Base-by-base conservation (phyloP, 2,329 filamentous ascomycete species). In the Claviceps sp. region DNA sequence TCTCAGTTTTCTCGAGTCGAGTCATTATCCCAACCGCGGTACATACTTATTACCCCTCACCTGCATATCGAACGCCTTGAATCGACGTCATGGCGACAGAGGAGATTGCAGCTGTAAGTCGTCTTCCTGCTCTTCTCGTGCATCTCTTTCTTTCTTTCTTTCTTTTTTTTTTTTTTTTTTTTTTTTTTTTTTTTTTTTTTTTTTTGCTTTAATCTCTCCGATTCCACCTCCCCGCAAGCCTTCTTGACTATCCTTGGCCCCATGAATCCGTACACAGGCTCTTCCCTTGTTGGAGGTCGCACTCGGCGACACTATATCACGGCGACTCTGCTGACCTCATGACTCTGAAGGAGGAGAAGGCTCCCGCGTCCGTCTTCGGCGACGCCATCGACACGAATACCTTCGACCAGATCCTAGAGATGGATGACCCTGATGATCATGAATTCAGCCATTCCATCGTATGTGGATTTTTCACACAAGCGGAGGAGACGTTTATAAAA, bases 371-470 rank as follows among this genome's bases (percentile, higher is more conserved):
- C 42, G 26, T 42, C 54, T 79, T 88, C 58, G 82, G 80, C 54
- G 86, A 93, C 58, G 76, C 77, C 64, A 83, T 98, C 68, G 91
- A 97, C 67, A 71, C 75, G 55, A 66, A 69, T 51, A 95, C 89
- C 52, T 98, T 98, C 62, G 82, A 84, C 61, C 93, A 97, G 74
- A 97, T 98, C 66, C 80, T 97, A 56, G 93, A 97, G 69, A 96
- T 98, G 91, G 93, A 98, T 67, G 93, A 97, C 57, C 86, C 87
- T 57, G 80, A 83, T 11, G 86, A 91, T 57, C 78, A 83, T 60
- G 88, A 95, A 47, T 97, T 97, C 75, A 94, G 86, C 71, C 80
- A 76, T 61, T 84, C 85, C 54, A 90, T 98, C 58, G 90, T 97
- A 47, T 85, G 82, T 64, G 88, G 88, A 55, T 98, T 95, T 73